phyloP scores from a whole-genome alignment of 2,329 filamentous ascomycete species.

The Monosporascus sp. region DNA sequence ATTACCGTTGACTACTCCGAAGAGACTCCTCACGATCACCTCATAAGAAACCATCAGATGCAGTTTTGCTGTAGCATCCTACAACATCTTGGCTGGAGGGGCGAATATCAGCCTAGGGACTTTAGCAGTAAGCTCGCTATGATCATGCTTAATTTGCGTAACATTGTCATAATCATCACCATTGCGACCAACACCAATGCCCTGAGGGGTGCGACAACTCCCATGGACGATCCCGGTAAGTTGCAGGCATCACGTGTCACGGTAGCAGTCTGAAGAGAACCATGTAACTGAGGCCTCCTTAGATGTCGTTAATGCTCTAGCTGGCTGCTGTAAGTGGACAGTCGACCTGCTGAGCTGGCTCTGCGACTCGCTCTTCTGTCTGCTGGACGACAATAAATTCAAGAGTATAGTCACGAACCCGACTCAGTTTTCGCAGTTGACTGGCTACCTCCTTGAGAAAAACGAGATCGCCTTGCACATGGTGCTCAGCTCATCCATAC shows the following conservation, averaged over 20 bases:
- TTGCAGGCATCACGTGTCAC: background rate
- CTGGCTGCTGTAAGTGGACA: constrained; percentile 74
- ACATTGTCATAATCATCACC: constrained; percentile 61
- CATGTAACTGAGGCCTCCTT: constrained; percentile 8
- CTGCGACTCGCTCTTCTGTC: constrained; percentile 52
- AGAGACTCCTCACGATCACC: constrained; percentile 64
- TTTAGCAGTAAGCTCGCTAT: constrained; percentile 72
- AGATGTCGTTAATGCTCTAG: constrained; percentile 69
- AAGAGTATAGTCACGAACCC: constrained; percentile 40
- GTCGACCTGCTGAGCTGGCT: constrained; percentile 65
- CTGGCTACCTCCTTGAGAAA: constrained; percentile 45
- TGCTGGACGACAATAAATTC: constrained; percentile 49
- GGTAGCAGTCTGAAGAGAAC: background rate
- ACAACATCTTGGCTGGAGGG: constrained; percentile 69
- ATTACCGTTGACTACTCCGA: constrained; percentile 78
- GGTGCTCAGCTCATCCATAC: constrained; percentile 68
- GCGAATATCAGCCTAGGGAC: constrained; percentile 55
- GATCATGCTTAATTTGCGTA: constrained; percentile 69
- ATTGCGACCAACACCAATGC: constrained; percentile 54
- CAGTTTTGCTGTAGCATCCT: constrained; percentile 75
- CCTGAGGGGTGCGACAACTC: constrained; percentile 51
- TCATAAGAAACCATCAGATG: constrained; percentile 68
- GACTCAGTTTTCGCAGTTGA: constrained; percentile 44
- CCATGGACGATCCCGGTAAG: constrained; percentile 60
- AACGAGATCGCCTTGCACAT: constrained; percentile 58